A percentile compares a stretch with the other conserved stretches of the same genome.
Evolutionary conservation across 306 rosid species (phyloP).

Genomic region (Fragaria vesca): DNA sequence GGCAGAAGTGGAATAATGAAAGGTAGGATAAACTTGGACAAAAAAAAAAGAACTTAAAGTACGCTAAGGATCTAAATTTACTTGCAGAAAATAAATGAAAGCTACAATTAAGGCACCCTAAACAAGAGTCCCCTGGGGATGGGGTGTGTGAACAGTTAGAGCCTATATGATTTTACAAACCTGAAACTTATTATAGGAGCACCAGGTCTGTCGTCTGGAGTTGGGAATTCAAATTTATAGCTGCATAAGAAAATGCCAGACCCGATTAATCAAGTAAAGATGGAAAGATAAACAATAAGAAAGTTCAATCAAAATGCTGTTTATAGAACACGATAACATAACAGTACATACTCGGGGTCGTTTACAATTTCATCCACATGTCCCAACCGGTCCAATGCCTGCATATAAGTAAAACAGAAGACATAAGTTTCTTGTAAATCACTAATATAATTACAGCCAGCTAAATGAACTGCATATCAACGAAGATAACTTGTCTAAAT

Average conservation of each 20-base stretch:
- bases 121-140: neutral
- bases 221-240: slow-evolving; percentile 98
- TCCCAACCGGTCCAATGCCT: slow-evolving; percentile 96
- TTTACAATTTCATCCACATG: slow-evolving; percentile 85
- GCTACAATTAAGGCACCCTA: neutral
- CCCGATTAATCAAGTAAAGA: slow-evolving; percentile 21
- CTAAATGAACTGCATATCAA: slow-evolving; percentile 14
- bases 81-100: neutral
- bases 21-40: neutral
- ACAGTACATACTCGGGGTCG: slow-evolving; percentile 85
- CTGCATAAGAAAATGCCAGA: slow-evolving; percentile 47
- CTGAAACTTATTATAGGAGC: slow-evolving; percentile 99
- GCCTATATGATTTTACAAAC: slow-evolving; percentile 33
- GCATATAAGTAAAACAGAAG: slow-evolving; percentile 20
- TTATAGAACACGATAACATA: slow-evolving; percentile 26
- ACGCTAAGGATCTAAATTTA: neutral
- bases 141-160: neutral
- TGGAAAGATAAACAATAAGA: slow-evolving; percentile 14
- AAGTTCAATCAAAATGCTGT: slow-evolving; percentile 1
- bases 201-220: slow-evolving; percentile 99
- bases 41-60: neutral
- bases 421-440: neutral
- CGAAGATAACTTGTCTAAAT: neutral
- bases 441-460: slow-evolving; percentile 21
- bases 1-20: neutral